Conservation (phyloP, 2,329 filamentous ascomycete species). For the Colletotrichum incanum region DNA sequence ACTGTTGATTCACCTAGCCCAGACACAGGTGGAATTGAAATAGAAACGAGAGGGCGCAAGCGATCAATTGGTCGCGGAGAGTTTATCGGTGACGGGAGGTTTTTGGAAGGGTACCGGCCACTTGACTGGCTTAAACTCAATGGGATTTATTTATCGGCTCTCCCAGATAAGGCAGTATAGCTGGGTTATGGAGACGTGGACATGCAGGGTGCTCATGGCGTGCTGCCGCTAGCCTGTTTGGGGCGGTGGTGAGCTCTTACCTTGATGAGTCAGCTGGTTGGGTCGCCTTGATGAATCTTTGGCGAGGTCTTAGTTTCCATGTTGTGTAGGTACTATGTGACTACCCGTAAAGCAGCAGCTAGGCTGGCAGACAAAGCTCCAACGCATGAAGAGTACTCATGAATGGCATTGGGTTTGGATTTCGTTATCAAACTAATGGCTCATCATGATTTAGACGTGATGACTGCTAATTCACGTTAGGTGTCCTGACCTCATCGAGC, state of each 20-base stretch:
- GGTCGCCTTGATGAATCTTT: not conserved
- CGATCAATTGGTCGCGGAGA: slow-evolving; percentile 2
- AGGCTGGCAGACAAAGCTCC: too few species aligned
- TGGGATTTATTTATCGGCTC: slow-evolving; percentile 10
- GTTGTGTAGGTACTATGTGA: not conserved
- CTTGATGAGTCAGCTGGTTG: slow-evolving; percentile 2
- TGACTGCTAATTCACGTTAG: not conserved
- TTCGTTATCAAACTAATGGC: not conserved
- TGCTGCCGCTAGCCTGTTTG: slow-evolving; percentile 6
- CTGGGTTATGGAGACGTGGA: slow-evolving; percentile 3
- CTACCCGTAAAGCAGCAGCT: not conserved
- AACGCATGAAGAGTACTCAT: fast-evolving
- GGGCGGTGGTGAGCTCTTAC: slow-evolving; percentile 4
- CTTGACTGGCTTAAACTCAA: slow-evolving; percentile 9
- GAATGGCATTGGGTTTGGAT: fast-evolving
- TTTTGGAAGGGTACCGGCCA: not conserved
- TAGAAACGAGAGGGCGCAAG: not conserved
- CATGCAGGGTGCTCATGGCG: slow-evolving; percentile 1
- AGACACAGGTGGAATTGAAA: not conserved
- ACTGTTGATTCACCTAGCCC: too few species aligned
- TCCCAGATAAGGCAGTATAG: slow-evolving; percentile 5
- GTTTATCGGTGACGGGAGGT: not conserved
- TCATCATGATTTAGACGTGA: not conserved
- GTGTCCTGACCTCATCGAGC: not conserved
- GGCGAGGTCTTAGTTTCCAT: not conserved